A percentile compares a stretch with the other conserved stretches of the same genome.
Evolutionary conservation across 1,284 basidiomycete genomes (phyloP).

Genomic region (Malassezia globosa): DNA sequence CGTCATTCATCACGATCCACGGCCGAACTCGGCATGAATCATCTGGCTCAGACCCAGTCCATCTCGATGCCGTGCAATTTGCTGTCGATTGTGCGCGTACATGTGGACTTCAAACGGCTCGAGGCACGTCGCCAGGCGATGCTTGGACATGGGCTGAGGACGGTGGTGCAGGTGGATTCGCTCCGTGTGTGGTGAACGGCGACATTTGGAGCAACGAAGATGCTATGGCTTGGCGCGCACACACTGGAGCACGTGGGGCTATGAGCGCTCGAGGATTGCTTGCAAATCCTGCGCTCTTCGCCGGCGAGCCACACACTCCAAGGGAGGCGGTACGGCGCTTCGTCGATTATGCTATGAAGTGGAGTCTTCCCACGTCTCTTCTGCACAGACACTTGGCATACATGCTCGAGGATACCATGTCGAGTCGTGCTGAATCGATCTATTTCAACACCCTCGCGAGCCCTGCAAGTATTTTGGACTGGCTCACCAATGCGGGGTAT

Average conservation of each 20-base stretch:
- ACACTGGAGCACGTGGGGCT: slow-evolving; percentile 52
- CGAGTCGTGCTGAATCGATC: slow-evolving; percentile 49
- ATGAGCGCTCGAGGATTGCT: slow-evolving; percentile 56
- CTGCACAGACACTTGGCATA: slow-evolving; percentile 53
- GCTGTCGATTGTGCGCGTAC: slow-evolving; percentile 51
- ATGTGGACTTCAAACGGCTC: slow-evolving; percentile 25
- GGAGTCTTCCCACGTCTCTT: slow-evolving; percentile 52
- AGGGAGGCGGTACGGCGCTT: slow-evolving; percentile 51
- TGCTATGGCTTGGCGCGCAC: slow-evolving; percentile 49
- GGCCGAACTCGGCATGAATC: slow-evolving; percentile 55
- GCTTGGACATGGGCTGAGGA: slow-evolving; percentile 21
- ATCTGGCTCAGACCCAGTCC: slow-evolving; percentile 52
- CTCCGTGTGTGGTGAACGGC: slow-evolving; percentile 55
- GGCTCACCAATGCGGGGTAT: slow-evolving; percentile 48
- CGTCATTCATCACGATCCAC: slow-evolving; percentile 53
- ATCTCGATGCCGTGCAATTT: slow-evolving; percentile 52
- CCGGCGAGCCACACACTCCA: slow-evolving; percentile 52
- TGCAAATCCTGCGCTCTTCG: slow-evolving; percentile 56
- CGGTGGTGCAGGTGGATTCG: slow-evolving; percentile 48
- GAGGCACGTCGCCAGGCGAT: slow-evolving; percentile 23
- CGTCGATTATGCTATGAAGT: slow-evolving; percentile 49
- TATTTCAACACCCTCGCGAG: slow-evolving; percentile 53
- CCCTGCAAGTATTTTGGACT: slow-evolving; percentile 51
- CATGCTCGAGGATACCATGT: slow-evolving; percentile 53
- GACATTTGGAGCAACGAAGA: slow-evolving; percentile 53